Conservation (phyloP, 2,329 filamentous ascomycete genomes). For the Neodidymelliopsis sp. region DNA sequence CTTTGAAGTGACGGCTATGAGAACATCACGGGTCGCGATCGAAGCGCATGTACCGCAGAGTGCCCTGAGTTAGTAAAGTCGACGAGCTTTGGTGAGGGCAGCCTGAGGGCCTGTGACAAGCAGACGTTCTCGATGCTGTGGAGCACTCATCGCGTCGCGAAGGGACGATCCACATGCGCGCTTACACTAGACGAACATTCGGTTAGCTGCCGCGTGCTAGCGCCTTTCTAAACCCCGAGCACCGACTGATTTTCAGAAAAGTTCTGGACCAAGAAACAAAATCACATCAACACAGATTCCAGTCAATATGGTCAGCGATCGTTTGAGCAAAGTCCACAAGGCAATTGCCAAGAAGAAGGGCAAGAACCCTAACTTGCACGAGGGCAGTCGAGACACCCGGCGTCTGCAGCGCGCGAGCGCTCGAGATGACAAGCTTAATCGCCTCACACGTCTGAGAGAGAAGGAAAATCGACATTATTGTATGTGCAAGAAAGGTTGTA, state of each 20-base stretch:
- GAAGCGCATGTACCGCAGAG: conserved; percentile 8
- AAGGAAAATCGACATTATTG: conserved; percentile 78
- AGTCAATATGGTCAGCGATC: conserved; percentile 56
- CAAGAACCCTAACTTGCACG: conserved; percentile 78
- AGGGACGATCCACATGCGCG: conserved; percentile 27
- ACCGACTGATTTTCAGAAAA: conserved; percentile 33
- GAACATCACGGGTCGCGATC: conserved; percentile 26
- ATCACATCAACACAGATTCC: conserved; percentile 17
- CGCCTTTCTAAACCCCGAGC: conserved; percentile 23
- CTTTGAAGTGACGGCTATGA: conserved; percentile 23
- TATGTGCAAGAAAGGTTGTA: conserved; percentile 52
- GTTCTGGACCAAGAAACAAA: conserved; percentile 25
- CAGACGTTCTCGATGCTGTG: conserved; percentile 23
- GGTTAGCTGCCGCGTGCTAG: conserved; percentile 21
- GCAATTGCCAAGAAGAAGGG: conserved; percentile 88
- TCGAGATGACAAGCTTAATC: conserved; percentile 82
- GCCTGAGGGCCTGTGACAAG: conserved; percentile 18
- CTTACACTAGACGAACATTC: conserved; percentile 21
- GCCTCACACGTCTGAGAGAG: conserved; percentile 71
- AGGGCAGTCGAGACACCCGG: conserved; percentile 86
- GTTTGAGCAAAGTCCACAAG: conserved; percentile 84
- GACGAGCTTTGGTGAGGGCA: conserved; percentile 1
- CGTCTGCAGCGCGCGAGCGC: conserved; percentile 79
- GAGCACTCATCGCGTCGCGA: conserved; percentile 29
- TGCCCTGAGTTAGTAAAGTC: conserved; percentile 3